These are phyloP conservation scores for Strobilomyces dryophilus DNA, from an alignment of 768 basidiomycete genomes.

Conservation along the genomic window DNA sequence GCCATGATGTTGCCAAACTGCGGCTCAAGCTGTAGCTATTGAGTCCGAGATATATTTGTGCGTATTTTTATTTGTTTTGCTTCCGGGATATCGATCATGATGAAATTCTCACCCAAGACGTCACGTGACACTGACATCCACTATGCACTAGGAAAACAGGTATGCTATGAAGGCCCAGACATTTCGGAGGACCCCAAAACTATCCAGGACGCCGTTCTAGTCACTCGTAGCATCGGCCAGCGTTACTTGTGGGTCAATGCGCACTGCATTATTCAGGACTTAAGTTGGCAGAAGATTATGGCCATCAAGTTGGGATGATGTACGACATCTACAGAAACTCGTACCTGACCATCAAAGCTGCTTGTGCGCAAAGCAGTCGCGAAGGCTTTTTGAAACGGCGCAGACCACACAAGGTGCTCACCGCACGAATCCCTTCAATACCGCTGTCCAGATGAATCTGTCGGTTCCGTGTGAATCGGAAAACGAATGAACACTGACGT, in stretches of 20 bases:
- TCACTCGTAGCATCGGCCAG: conserved; percentile 1
- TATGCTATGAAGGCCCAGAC: not conserved
- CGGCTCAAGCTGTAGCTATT: too few species aligned
- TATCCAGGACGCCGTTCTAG: not conserved
- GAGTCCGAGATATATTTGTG: too few species aligned
- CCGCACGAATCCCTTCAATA: not conserved
- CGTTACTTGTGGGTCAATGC: not conserved
- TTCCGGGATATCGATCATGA: too few species aligned
- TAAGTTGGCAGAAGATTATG: not conserved
- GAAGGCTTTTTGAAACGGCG: not conserved
- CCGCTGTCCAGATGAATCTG: not conserved
- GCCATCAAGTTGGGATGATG: not conserved
- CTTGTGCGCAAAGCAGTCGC: not conserved
- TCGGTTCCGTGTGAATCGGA: not conserved
- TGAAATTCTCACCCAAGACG: too few species aligned
- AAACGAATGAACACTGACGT: not conserved
- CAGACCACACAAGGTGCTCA: not conserved
- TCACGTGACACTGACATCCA: too few species aligned
- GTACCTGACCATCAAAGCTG: not conserved
- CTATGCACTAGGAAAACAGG: too few species aligned
- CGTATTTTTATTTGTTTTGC: too few species aligned
- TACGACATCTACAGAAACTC: not conserved
- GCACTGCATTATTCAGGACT: conserved; percentile 1
- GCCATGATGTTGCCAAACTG: too few species aligned
- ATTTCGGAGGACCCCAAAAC: not conserved